Conservation (phyloP, 768 basidiomycete genomes). For the Mycena amicta region DNA sequence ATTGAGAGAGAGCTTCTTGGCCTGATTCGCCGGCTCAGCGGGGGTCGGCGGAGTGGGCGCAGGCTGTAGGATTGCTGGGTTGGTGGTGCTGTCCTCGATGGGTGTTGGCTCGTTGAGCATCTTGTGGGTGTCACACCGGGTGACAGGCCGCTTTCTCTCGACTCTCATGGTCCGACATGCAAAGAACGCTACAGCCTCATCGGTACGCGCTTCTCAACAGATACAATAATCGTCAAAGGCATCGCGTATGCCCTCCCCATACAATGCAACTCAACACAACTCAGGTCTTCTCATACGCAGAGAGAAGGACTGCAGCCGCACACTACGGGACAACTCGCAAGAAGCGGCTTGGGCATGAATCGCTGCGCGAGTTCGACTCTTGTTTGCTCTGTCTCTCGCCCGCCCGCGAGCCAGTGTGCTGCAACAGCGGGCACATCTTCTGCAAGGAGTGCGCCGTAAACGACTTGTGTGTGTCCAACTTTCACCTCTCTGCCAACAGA, state of each 20-base stretch:
- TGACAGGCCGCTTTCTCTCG: not conserved
- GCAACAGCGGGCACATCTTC: conserved; percentile 86
- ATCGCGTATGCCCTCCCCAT: no score
- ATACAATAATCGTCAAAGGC: no score
- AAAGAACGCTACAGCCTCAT: conserved; percentile 86
- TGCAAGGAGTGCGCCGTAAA: conserved; percentile 94
- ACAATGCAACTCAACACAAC: not conserved
- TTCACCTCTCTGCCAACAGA: conserved; percentile 9
- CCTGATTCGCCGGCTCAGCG: no score
- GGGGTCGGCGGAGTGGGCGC: no score
- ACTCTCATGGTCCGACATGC: conserved; percentile 77
- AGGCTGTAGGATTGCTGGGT: no score
- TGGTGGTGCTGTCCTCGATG: no score
- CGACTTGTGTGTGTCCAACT: conserved; percentile 65
- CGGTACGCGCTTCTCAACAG: not conserved
- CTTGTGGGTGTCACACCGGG: no score
- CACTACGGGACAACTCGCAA: conserved; percentile 29
- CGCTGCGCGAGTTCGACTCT: conserved; percentile 89
- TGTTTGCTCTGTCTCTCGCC: conserved; percentile 87
- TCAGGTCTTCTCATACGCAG: conserved; percentile 89
- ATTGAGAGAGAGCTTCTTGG: conserved; percentile 52
- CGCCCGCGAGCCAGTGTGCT: conserved; percentile 83
- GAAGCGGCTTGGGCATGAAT: conserved; percentile 88
- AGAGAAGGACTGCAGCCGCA: conserved; percentile 1
- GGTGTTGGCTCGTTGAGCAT: no score